phyloP scores from a whole-genome alignment of 257 asterid species.

The Rehmannia glutinosa region DNA sequence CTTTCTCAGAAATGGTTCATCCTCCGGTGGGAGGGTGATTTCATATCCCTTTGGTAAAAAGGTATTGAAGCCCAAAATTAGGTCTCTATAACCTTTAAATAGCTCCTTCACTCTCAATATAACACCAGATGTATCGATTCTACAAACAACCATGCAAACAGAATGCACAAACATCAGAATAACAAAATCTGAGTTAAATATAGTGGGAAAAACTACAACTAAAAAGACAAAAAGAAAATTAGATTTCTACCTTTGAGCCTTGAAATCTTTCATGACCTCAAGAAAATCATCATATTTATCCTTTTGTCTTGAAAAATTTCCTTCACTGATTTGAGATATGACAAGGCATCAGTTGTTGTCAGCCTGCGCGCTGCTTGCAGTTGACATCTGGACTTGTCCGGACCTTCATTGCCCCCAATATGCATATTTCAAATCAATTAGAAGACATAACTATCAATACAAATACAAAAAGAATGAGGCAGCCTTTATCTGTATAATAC shows the following conservation, averaged over 20 bases:
- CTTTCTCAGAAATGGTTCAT: slow-evolving; percentile 55
- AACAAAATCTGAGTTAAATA: neutral
- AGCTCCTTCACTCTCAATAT: slow-evolving; percentile 73
- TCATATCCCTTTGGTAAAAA: slow-evolving; percentile 84
- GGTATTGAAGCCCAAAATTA: slow-evolving; percentile 90
- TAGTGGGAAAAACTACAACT: slow-evolving; percentile 1
- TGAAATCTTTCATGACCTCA: slow-evolving; percentile 93
- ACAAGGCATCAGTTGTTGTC: slow-evolving; percentile 74
- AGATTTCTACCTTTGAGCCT: slow-evolving; percentile 66
- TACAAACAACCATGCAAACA: slow-evolving; percentile 32
- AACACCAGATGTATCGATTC: slow-evolving; percentile 66
- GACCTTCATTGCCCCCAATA: slow-evolving; percentile 46
- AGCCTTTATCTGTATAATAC: neutral
- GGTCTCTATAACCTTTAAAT: slow-evolving; percentile 74
- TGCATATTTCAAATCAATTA: slow-evolving; percentile 18
- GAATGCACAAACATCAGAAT: neutral
- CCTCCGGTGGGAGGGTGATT: slow-evolving; percentile 65
- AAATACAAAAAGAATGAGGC: neutral
- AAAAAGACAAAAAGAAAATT: neutral
- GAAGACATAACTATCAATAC: slow-evolving; percentile 4
- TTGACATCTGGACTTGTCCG: slow-evolving; percentile 61
- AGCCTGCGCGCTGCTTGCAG: slow-evolving; percentile 62
- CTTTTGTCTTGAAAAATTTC: slow-evolving; percentile 66
- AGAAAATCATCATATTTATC: slow-evolving; percentile 85
- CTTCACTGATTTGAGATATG: slow-evolving; percentile 74